Evolutionary conservation across 495 filamentous ascomycete genomes (phyloP).

Genomic region (Penicillium turbatum): DNA sequence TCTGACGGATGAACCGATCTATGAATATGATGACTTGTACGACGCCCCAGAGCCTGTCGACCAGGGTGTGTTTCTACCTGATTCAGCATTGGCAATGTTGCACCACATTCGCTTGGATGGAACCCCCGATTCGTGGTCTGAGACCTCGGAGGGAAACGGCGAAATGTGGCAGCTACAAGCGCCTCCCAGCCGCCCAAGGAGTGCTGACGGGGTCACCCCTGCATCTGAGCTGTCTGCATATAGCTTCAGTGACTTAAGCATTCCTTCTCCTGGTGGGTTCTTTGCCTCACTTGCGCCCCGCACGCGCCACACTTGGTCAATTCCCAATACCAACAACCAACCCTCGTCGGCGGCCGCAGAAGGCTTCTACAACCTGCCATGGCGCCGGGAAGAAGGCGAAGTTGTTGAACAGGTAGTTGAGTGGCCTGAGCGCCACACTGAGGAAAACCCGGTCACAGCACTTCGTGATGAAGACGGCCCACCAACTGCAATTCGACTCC

Average conservation of each 20-base stretch:
- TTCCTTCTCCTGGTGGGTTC: slow-evolving; percentile 87
- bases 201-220: slow-evolving; percentile 44
- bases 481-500: slow-evolving; percentile 56
- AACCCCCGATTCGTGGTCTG: slow-evolving; percentile 41
- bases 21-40: slow-evolving; percentile 19
- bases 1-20: slow-evolving; percentile 26
- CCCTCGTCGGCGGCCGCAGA: slow-evolving; percentile 78
- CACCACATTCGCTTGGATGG: slow-evolving; percentile 64
- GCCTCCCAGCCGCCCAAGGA: slow-evolving; percentile 31
- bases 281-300: slow-evolving; percentile 74
- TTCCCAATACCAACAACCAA: slow-evolving; percentile 43
- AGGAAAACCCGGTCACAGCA: slow-evolving; percentile 41
- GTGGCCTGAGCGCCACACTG: slow-evolving; percentile 45
- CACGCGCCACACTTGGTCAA: slow-evolving; percentile 72
- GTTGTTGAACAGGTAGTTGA: slow-evolving; percentile 68
- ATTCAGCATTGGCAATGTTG: slow-evolving; percentile 71
- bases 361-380: slow-evolving; percentile 78
- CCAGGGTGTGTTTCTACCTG: slow-evolving; percentile 66
- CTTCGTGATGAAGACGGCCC: slow-evolving; percentile 52
- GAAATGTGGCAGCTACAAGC: slow-evolving; percentile 43
- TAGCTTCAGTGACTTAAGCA: slow-evolving; percentile 66
- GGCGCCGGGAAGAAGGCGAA: slow-evolving; percentile 48
- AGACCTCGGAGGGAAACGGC: slow-evolving; percentile 45
- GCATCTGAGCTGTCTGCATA: slow-evolving; percentile 46
- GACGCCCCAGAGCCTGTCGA: slow-evolving; percentile 45